Conservation (phyloP, 306 rosid species). For the Vicia faba region DNA sequence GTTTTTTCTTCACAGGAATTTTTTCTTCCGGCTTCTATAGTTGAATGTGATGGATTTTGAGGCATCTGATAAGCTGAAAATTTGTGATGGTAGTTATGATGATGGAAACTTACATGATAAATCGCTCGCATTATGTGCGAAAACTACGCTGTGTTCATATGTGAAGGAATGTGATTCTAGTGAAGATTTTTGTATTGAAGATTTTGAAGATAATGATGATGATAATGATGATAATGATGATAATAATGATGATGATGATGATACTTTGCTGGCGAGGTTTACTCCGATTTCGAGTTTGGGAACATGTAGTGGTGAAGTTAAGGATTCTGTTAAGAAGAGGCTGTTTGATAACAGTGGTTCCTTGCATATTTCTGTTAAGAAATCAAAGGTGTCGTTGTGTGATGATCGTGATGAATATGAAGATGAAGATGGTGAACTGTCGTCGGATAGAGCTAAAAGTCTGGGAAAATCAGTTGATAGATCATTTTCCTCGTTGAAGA, state of each 20-base stretch:
- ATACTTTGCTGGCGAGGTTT: neutral
- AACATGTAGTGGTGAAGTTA: conserved; percentile 6
- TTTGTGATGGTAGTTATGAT: neutral
- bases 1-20: too few species aligned
- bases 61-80: conserved; percentile 26
- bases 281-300: conserved; percentile 15
- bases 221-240: conserved; percentile 11
- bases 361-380: neutral
- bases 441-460: neutral
- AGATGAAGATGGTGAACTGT: conserved; percentile 1
- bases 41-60: neutral
- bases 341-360: neutral
- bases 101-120: neutral
- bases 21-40: neutral
- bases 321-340: conserved; percentile 39
- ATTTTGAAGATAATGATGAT: neutral
- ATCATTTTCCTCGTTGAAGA: neutral
- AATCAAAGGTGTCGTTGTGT: conserved; percentile 17
- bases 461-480: neutral
- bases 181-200: neutral
- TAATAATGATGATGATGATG: conserved; percentile 33
- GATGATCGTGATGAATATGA: conserved; percentile 8
- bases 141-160: neutral
- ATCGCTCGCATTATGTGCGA: neutral
- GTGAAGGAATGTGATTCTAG: neutral